Evolutionary conservation across 1,284 basidiomycete genomes (phyloP).

Genomic region (Meira miltonrushii): DNA sequence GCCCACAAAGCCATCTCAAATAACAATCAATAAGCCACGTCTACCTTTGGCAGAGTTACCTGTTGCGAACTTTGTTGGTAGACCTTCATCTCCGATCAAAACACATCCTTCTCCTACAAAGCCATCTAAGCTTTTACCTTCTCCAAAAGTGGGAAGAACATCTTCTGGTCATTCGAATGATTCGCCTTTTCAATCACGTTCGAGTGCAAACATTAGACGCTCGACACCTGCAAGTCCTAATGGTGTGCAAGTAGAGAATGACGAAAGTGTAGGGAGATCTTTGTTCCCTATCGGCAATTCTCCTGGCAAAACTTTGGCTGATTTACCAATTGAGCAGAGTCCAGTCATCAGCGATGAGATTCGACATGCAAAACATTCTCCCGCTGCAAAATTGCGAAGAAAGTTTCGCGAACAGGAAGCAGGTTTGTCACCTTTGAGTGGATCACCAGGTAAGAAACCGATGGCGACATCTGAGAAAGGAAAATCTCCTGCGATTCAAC

Average conservation of each 20-base stretch:
- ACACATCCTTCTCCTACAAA: constrained; percentile 5
- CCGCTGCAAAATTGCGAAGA: neutral
- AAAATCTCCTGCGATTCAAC: neutral
- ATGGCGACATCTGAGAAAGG: neutral
- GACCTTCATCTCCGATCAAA: constrained; percentile 7
- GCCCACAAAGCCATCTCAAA: neutral
- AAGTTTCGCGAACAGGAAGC: neutral
- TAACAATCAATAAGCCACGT: neutral
- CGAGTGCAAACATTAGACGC: too few relatives aligned
- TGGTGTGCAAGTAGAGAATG: too few relatives aligned
- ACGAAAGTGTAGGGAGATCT: too few relatives aligned
- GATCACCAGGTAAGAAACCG: neutral
- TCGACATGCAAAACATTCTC: too few relatives aligned
- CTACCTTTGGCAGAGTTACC: constrained; percentile 4
- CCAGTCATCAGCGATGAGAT: neutral
- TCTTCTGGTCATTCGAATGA: neutral
- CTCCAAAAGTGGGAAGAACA: neutral
- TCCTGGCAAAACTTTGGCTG: neutral
- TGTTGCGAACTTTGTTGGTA: neutral
- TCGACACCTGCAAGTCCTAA: neutral
- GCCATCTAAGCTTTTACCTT: neutral
- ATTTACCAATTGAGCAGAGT: neutral
- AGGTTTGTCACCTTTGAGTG: neutral
- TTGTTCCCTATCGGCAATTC: too few relatives aligned
- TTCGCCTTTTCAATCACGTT: too few relatives aligned